phyloP scores from a whole-genome alignment of 148 eudicot species.

The Tetragonia tetragonoides region DNA sequence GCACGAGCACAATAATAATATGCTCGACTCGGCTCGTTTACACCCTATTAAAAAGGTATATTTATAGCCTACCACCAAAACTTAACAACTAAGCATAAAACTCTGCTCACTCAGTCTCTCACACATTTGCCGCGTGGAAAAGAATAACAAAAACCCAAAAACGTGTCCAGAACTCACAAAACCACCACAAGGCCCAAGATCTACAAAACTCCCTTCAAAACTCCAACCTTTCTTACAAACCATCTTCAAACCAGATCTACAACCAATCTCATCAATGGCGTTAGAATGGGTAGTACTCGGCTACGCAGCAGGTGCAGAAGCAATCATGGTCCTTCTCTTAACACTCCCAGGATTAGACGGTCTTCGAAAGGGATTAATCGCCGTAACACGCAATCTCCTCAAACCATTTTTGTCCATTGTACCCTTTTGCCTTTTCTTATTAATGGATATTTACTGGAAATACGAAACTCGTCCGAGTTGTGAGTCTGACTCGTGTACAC shows the following conservation, averaged over 20 bases:
- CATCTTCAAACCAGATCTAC: background rate
- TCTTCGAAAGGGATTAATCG: constrained; percentile 64
- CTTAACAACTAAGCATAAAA: background rate
- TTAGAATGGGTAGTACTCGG: constrained; percentile 86
- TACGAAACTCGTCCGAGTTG: constrained; percentile 74
- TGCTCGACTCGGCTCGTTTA: too few relatives aligned
- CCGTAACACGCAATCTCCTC: constrained; percentile 59
- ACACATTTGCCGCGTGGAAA: constrained; percentile 8
- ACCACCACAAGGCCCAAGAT: background rate
- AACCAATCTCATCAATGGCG: constrained; percentile 48
- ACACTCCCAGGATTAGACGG: constrained; percentile 73
- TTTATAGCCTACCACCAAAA: too few relatives aligned
- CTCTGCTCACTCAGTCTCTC: background rate
- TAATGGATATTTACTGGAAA: constrained; percentile 83
- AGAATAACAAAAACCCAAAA: background rate
- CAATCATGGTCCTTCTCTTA: constrained; percentile 71
- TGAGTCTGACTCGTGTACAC: constrained; percentile 48
- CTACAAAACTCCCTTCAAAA: background rate
- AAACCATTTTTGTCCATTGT: constrained; percentile 70
- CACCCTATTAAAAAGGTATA: too few relatives aligned
- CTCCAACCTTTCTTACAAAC: background rate
- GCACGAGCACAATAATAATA: too few relatives aligned
- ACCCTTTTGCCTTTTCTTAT: constrained; percentile 64
- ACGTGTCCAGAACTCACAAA: constrained; percentile 2
- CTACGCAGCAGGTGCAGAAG: constrained; percentile 87